Evolutionary conservation across 2,329 filamentous ascomycete genomes (phyloP).

Genomic region (Grosmannia clavigera): DNA sequence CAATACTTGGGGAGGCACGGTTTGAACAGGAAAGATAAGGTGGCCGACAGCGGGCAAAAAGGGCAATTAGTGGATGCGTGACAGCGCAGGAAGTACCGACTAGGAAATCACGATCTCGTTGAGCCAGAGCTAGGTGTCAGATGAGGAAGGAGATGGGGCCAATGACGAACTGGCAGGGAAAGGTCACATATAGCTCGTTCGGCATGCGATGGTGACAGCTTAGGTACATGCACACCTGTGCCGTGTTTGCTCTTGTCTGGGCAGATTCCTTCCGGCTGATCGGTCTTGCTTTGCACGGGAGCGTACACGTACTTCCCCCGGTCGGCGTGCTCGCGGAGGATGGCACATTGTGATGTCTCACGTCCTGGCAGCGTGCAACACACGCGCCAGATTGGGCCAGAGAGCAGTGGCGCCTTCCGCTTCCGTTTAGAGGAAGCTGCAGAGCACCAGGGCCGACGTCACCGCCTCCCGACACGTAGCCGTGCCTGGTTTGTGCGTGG

Average conservation of each 20-base stretch:
- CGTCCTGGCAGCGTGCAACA: too few relatives aligned
- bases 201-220: too few relatives aligned
- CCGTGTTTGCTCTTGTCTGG: too few relatives aligned
- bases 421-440: not conserved
- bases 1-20: not conserved
- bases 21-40: not conserved
- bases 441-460: slow-evolving; percentile 1
- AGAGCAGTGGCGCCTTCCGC: not conserved
- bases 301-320: too few relatives aligned
- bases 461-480: slow-evolving; percentile 6
- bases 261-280: too few relatives aligned
- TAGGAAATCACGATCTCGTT: not conserved
- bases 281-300: too few relatives aligned
- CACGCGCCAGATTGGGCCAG: not conserved
- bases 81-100: not conserved
- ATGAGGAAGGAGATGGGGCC: not conserved
- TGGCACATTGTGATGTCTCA: too few relatives aligned
- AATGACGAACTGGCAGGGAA: not conserved
- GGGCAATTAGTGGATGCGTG: not conserved
- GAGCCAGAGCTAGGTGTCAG: not conserved
- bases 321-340: too few relatives aligned
- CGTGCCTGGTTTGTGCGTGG: not conserved
- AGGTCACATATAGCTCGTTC: not conserved
- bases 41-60: not conserved
- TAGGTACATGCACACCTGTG: too few relatives aligned